phyloP scores from a whole-genome alignment of 805 yeast genomes.

The Candida hungchunana region DNA sequence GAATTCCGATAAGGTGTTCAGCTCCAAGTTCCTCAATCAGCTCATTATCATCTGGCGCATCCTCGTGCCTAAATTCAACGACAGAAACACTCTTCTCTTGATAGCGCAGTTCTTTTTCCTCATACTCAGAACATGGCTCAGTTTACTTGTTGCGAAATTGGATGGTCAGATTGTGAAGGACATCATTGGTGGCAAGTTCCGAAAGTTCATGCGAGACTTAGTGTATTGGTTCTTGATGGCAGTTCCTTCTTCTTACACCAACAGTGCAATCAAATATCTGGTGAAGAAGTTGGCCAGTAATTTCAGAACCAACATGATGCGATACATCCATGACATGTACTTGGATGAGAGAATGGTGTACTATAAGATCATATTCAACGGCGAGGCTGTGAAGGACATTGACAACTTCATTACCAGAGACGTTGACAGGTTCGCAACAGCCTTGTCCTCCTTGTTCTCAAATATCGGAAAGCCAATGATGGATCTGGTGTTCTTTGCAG shows the following conservation, averaged over 20 bases:
- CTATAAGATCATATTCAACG: slow-evolving; percentile 65
- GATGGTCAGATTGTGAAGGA: slow-evolving; percentile 93
- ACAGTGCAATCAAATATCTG: slow-evolving; percentile 80
- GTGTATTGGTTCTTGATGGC: slow-evolving; percentile 87
- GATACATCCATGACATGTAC: slow-evolving; percentile 89
- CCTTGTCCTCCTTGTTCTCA: slow-evolving; percentile 79
- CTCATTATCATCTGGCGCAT: slow-evolving; percentile 73
- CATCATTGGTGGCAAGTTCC: slow-evolving; percentile 75
- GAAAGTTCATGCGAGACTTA: slow-evolving; percentile 69
- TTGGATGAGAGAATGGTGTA: slow-evolving; percentile 76
- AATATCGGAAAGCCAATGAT: slow-evolving; percentile 89
- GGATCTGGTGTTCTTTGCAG: slow-evolving; percentile 78
- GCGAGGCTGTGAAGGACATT: slow-evolving; percentile 53
- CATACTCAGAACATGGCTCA: slow-evolving; percentile 80
- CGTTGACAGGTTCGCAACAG: slow-evolving; percentile 71
- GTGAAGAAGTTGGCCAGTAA: slow-evolving; percentile 74
- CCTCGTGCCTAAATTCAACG: slow-evolving; percentile 68
- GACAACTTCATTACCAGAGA: slow-evolving; percentile 83
- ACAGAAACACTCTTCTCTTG: slow-evolving; percentile 62
- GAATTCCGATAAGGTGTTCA: slow-evolving; percentile 31
- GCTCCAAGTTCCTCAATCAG: slow-evolving; percentile 69
- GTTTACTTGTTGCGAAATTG: slow-evolving; percentile 77
- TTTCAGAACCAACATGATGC: slow-evolving; percentile 76
- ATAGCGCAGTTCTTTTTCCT: slow-evolving; percentile 70
- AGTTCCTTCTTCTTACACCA: slow-evolving; percentile 88